Base-by-base conservation (phyloP, 2,329 filamentous ascomycete species). In the Achaetomium macrosporum region DNA sequence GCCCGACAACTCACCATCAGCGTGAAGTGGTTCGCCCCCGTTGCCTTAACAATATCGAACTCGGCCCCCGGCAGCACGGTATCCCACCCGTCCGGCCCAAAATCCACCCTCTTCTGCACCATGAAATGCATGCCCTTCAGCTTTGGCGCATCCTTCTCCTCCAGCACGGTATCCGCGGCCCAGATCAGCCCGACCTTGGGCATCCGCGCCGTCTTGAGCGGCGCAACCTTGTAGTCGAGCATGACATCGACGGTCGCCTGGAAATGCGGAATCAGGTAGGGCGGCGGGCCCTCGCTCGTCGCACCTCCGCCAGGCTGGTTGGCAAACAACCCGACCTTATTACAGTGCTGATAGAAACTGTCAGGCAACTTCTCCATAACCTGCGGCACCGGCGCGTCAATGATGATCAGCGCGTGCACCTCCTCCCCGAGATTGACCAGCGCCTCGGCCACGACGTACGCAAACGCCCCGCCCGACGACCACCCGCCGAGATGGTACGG, bases 401-500 rank as follows among this genome's bases (percentile, higher is more conserved):
- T 48, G 25, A 48, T 31, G 5, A 48, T 13, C 3, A 48, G 36
- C 11, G n/a, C n/a, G 13, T 17, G 15, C 10, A 48, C 46, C 20
- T 41, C 36, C 17, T 48, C 46, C 9, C 46, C 46, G 5, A 8
- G n/a, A n/a, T 33, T 29, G 11, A 41, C 25, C 20, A 48, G 25
- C 19, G 17, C 17, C 7, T 41, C 15, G 5, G 36, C 37, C 7
- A 33, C n/a, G 13, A 30, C 36, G 29, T 48, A 48, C 20, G 46
- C 46, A 5, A 41, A 41, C 16, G 15, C 36, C 36, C 46, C 79
- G 33, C 81, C 81, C 5, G 77, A 78, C 15, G 76, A 82, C 80
- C 79, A 83, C n/a, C 81, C 80, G 51, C 75, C 76, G 1, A 82
- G 66, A 47, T 73, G 67, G 63, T 80, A 81, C 1, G 77, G 74